Evolutionary conservation across 1,139 yeast genomes (phyloP).

Genomic region (Scheffersomyces titani): DNA sequence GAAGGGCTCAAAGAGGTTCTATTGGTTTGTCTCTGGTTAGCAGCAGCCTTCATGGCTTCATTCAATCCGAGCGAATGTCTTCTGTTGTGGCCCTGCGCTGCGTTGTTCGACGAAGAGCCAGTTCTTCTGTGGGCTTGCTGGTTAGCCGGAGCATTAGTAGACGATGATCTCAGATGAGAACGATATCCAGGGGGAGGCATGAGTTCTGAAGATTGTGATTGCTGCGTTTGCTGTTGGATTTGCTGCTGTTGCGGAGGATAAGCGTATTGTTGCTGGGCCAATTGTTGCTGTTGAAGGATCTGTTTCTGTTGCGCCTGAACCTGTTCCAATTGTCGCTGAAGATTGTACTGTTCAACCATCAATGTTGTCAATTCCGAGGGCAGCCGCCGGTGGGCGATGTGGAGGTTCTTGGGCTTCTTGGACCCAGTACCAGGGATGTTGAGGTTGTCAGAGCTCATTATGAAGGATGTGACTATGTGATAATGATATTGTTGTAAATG

Average conservation of each 20-base stretch:
- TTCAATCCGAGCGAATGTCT: slow-evolving; percentile 90
- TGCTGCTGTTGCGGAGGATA: slow-evolving; percentile 18
- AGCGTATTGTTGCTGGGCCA: slow-evolving; percentile 23
- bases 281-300: slow-evolving; percentile 67
- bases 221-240: slow-evolving; percentile 9
- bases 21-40: slow-evolving; percentile 68
- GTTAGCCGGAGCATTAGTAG: slow-evolving; percentile 16
- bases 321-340: slow-evolving; percentile 88
- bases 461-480: not conserved
- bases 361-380: slow-evolving; percentile 93
- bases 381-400: slow-evolving; percentile 92
- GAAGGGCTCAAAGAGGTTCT: slow-evolving; percentile 40
- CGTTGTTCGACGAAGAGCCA: slow-evolving; percentile 29
- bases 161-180: slow-evolving; percentile 45
- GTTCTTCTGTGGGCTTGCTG: slow-evolving; percentile 34
- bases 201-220: slow-evolving; percentile 17
- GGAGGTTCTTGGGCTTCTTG: slow-evolving; percentile 49
- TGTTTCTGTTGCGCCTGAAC: slow-evolving; percentile 94
- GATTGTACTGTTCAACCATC: slow-evolving; percentile 90
- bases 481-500: not conserved
- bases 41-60: slow-evolving; percentile 98
- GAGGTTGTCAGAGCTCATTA: slow-evolving; percentile 15
- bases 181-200: slow-evolving; percentile 29
- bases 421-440: slow-evolving; percentile 15
- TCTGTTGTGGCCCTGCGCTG: slow-evolving; percentile 69